phyloP scores from a whole-genome alignment of 164 flowering plant genomes.

The Chimonanthus praecox region DNA sequence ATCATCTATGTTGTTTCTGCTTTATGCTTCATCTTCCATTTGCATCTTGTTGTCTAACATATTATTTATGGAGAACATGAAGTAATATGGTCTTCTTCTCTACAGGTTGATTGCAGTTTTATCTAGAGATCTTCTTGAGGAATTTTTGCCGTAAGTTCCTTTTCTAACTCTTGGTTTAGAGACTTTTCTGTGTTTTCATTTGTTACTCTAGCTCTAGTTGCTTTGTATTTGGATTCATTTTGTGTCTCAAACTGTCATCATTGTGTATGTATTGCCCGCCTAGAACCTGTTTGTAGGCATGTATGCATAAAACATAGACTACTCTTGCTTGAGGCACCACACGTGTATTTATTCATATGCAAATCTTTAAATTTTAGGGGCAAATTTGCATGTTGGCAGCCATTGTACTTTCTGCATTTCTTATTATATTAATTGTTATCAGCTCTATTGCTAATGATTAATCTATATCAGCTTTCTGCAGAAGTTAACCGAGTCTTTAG shows the following conservation, averaged over 20 bases:
- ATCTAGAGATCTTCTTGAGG: slow-evolving; percentile 80
- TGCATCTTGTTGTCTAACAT: too few species aligned
- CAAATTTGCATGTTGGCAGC: neutral
- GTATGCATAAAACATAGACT: neutral
- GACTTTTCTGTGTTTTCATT: too few species aligned
- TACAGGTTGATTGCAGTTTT: slow-evolving; percentile 81
- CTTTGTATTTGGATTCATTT: too few species aligned
- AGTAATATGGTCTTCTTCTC: neutral
- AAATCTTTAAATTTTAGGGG: neutral
- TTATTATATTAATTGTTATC: neutral
- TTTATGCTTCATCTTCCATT: too few species aligned
- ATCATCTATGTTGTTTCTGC: too few species aligned
- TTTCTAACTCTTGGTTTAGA: neutral
- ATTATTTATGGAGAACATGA: too few species aligned
- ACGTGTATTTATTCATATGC: too few species aligned
- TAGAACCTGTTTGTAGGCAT: neutral
- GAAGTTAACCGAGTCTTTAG: slow-evolving; percentile 42
- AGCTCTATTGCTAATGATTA: slow-evolving; percentile 4
- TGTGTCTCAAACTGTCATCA: too few species aligned
- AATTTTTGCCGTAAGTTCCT: slow-evolving; percentile 75
- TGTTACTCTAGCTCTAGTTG: neutral
- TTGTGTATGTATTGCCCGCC: neutral
- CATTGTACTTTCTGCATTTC: neutral
- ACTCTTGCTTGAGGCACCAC: neutral
- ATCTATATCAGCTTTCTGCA: slow-evolving; percentile 51